Conservation (phyloP, 306 rosid species). For the Glycine tomentella region DNA sequence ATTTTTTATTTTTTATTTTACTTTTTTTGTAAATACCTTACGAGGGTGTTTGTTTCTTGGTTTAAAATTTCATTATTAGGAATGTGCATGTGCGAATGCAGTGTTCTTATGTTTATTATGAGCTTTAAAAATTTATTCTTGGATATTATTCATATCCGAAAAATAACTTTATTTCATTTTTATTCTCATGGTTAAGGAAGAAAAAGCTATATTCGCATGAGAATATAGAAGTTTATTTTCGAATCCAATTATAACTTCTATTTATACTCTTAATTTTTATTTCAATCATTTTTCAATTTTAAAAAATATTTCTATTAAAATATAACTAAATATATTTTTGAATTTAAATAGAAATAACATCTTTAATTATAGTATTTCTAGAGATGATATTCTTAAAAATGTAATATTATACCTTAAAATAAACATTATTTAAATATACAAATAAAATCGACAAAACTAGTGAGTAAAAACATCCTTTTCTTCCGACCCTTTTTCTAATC, state of each 20-base stretch:
- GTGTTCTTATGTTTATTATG: too few species aligned
- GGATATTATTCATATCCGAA: neutral
- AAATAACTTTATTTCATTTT: too few species aligned
- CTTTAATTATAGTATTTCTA: neutral
- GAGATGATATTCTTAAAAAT: neutral
- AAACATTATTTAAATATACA: neutral
- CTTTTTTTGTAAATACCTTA: too few species aligned
- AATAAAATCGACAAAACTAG: neutral
- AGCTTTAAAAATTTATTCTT: too few species aligned
- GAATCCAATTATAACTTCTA: neutral
- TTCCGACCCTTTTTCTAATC: neutral
- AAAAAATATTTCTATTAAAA: neutral
- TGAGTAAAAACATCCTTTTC: neutral
- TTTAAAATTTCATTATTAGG: too few species aligned
- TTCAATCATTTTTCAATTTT: neutral
- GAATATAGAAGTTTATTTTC: too few species aligned
- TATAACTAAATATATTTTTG: neutral
- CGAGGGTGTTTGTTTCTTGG: neutral
- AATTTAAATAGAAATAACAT: neutral
- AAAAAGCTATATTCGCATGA: too few species aligned
- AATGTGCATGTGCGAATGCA: neutral
- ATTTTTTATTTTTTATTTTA: too few species aligned
- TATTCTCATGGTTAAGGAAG: neutral
- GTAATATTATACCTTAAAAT: neutral
- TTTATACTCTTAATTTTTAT: neutral